Base-by-base conservation (phyloP, 148 eudicot genomes). In the Chenopodium formosanum region DNA sequence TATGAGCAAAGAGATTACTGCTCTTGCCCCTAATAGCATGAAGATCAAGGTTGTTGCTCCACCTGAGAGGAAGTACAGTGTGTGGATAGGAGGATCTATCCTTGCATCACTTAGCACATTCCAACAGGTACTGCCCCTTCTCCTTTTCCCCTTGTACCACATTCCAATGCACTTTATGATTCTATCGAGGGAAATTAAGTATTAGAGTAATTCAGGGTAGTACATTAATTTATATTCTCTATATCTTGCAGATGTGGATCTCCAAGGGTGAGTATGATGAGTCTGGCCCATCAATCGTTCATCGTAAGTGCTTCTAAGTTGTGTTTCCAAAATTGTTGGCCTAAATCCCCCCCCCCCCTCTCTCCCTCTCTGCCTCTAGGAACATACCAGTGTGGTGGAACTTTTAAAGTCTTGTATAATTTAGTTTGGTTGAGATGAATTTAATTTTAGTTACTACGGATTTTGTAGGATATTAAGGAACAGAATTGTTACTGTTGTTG, bases 51-150 rank as follows among this genome's bases (percentile, higher is more conserved):
- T 84, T 1, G 83, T 84, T 34, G 86, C 86, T 48, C 86, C 86
- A 77, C 86, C 86, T 37, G 86, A 84, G 66, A 72, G 86, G 22
- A 84, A 80, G 37, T 84, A 84, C 83, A 84, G 83, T 80, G 83
- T 76, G 27, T 84, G 86, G 86, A 84, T 84, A 9, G 86, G 86
- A 64, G 86, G 86, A 23, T 84, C 86, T 84, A 84, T 84, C 69
- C 83, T 84, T 70, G 86, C 83, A 56, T 84, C 86, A 16, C 65
- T 84, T 29, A 80, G 83, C 81, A 84, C 86, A 3, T 84, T 84
- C 83, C 83, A 84, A 80, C 86, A 84, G 86, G 86, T 84, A 77
- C 60, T 46, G 14, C 56, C 3, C 12, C 7, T 48, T 31, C 44
- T 52, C 19, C 62, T 22, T 40, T 40, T 40, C 7, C 20, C 10